Evolutionary conservation across 805 yeast species (phyloP), one percentile per base, ranked within the genome.

Genomic region (Kodamaea kakaduensis): DNA sequence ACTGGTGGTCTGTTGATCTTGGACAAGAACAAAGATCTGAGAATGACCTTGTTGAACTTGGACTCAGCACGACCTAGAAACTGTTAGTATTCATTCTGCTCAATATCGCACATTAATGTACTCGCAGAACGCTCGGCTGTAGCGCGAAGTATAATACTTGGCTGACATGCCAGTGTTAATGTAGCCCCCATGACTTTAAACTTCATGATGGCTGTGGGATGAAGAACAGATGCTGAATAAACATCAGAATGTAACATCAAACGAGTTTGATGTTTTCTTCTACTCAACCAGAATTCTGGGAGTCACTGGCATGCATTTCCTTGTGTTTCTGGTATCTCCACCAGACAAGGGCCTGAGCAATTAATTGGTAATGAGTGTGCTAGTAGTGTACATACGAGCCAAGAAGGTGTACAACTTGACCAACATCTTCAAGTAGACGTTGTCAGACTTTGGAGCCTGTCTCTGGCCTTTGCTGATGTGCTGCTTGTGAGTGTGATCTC

Each of bases 1-100:
- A 93, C 98, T 50, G 99, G 98, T 64, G 97, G 99, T 78, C 96
- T 87, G 97, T 93, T 93, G 71, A 81, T 75, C 90, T 93, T 93
- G 55, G 97, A 90, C 64, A 93, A 78, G 87, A 87, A 93, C 72
- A 93, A 82, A 66, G 90, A 77, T 71, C 74, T 87, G 70, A 93
- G 84, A 75, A 93, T 71, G 60, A 89, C 87, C 81, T 85, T 87
- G 96, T 93, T 93, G 94, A 93, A 93, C 67, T 89, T 81, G 73
- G 95, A 87, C 71, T 89, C 97, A 62, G 97, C 90, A 78, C 98
- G 96, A 78, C 96, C 95, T 66, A 56, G 16, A 75, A 55, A 18
- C 25, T 30, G 66, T 61, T 64, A 66, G 67, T 64, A 61, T 39
- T 37, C 37, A 39, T 35, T 26, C 73, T 68, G 73, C 73, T 68